Evolutionary conservation across 495 filamentous ascomycete species (phyloP).

Genomic region (Bombardia bombarda): DNA sequence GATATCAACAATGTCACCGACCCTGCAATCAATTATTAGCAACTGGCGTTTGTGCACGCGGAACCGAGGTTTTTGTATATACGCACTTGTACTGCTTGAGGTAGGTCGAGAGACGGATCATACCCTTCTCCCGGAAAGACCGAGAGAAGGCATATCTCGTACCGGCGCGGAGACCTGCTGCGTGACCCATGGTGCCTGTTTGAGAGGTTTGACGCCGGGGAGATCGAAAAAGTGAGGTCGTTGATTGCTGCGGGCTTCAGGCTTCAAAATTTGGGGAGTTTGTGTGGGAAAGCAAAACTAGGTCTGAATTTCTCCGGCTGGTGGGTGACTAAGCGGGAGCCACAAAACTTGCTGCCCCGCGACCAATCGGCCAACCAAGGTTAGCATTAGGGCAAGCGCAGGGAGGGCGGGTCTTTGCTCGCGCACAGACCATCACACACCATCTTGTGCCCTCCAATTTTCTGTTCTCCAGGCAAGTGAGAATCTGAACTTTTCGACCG

Average conservation of each 20-base stretch:
- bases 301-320: slow-evolving; percentile 13
- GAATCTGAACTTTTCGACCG: slow-evolving; percentile 10
- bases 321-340: slow-evolving; percentile 24
- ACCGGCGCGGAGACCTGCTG: slow-evolving; percentile 86
- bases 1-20: slow-evolving; percentile 96
- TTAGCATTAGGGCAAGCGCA: slow-evolving; percentile 22
- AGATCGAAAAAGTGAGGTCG: slow-evolving; percentile 29
- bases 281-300: slow-evolving; percentile 27
- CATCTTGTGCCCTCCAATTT: slow-evolving; percentile 23
- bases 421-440: slow-evolving; percentile 34
- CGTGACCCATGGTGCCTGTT: slow-evolving; percentile 78
- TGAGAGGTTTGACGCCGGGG: slow-evolving; percentile 27
- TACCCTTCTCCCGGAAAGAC: slow-evolving; percentile 86
- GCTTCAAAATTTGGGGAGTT: slow-evolving; percentile 23
- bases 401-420: background rate
- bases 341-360: background rate
- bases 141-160: slow-evolving; percentile 95
- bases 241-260: slow-evolving; percentile 22
- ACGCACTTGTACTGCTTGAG: slow-evolving; percentile 79
- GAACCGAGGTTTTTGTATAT: too few species aligned
- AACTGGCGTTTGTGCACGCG: background rate
- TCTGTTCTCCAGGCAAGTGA: slow-evolving; percentile 1
- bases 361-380: slow-evolving; percentile 2
- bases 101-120: slow-evolving; percentile 85
- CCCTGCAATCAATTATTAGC: slow-evolving; percentile 41